A percentile compares a stretch with the other conserved stretches of the same genome.
phyloP scores from a whole-genome alignment of 2,329 filamentous ascomycete genomes.

The Raffaelea arxii region DNA sequence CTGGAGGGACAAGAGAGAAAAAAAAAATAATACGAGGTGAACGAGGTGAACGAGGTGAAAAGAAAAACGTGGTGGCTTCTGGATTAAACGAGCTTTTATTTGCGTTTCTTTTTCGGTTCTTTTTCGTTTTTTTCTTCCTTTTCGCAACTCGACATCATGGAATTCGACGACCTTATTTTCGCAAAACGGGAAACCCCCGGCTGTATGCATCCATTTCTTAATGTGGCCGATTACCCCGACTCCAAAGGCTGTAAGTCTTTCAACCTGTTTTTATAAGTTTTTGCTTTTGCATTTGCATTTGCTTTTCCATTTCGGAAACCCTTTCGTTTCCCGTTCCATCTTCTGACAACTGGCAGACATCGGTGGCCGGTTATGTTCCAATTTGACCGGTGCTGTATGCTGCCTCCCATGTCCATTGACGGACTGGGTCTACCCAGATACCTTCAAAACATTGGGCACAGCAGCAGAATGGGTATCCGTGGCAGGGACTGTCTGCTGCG shows the following conservation, averaged over 20 bases:
- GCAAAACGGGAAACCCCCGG: neutral
- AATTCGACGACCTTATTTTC: neutral
- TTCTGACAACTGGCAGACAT: conserved; percentile 33
- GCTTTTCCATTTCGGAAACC: neutral
- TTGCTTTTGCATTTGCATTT: neutral
- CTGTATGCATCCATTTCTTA: conserved; percentile 11
- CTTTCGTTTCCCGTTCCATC: neutral
- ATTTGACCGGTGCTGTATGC: conserved; percentile 48
- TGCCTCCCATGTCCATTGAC: conserved; percentile 86
- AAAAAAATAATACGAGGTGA: neutral
- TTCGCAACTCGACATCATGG: neutral
- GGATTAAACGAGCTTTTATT: neutral
- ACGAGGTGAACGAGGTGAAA: neutral
- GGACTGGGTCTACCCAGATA: conserved; percentile 60
- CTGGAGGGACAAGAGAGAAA: neutral
- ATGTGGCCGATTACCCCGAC: conserved; percentile 7
- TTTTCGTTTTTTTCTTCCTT: neutral
- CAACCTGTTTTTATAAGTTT: conserved; percentile 16
- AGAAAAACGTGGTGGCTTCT: neutral
- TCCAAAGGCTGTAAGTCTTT: conserved; percentile 10
- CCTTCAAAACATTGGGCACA: conserved; percentile 47
- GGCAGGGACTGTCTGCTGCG: conserved; percentile 57
- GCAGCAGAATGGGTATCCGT: conserved; percentile 80
- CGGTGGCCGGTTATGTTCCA: conserved; percentile 44
- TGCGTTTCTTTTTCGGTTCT: neutral